These are phyloP conservation scores for Candida sphagnicola DNA, from an alignment of 805 yeast species.

Conservation along the genomic window DNA sequence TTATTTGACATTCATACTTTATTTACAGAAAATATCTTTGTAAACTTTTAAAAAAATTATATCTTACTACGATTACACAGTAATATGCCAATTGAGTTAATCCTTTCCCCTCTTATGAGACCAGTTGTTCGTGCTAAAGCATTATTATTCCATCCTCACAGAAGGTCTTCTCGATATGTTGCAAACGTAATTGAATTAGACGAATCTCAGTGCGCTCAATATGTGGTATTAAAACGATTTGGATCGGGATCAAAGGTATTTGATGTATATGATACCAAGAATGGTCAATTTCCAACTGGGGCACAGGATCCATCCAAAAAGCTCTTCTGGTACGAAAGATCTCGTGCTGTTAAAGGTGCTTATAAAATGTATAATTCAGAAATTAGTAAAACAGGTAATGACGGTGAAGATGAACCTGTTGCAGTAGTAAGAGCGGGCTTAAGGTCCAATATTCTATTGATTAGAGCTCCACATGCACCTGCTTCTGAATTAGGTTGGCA, in stretches of 20 bases:
- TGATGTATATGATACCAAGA: slow-evolving; percentile 49
- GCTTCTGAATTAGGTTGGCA: slow-evolving; percentile 64
- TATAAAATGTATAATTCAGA: slow-evolving; percentile 50
- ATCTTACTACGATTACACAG: neutral
- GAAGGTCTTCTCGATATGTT: slow-evolving; percentile 52
- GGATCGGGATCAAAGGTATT: slow-evolving; percentile 59
- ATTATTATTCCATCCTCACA: slow-evolving; percentile 50
- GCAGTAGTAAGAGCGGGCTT: slow-evolving; percentile 59
- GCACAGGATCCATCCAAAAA: slow-evolving; percentile 41
- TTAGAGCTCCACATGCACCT: slow-evolving; percentile 47
- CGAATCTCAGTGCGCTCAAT: slow-evolving; percentile 32
- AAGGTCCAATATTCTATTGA: slow-evolving; percentile 54
- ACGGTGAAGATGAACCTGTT: slow-evolving; percentile 53
- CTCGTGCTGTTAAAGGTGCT: slow-evolving; percentile 67
- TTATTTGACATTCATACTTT: no score
- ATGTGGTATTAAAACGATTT: slow-evolving; percentile 50
- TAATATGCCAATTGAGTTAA: slow-evolving; percentile 57
- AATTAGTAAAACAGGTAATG: slow-evolving; percentile 38
- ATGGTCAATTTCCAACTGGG: slow-evolving; percentile 34
- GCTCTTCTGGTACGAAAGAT: slow-evolving; percentile 52
- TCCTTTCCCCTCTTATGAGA: slow-evolving; percentile 56
- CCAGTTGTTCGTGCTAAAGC: slow-evolving; percentile 56
- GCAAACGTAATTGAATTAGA: slow-evolving; percentile 49
- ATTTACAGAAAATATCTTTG: no score
- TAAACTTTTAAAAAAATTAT: no score